Evolutionary conservation across 2,329 filamentous ascomycete species (phyloP).

Genomic region (Claviceps paspali): DNA sequence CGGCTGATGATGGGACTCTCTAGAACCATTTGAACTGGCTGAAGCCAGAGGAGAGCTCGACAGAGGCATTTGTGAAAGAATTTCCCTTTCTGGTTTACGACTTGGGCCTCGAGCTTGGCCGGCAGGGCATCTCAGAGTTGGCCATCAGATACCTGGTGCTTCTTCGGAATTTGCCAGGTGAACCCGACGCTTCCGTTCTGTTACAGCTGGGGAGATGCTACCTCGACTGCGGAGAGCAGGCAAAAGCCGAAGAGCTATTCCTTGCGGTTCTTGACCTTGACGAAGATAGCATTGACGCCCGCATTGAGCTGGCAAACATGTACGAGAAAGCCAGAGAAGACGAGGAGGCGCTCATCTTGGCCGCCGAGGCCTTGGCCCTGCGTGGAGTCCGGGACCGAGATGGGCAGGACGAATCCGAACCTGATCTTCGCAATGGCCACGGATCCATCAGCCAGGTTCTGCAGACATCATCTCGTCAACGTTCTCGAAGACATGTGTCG

Average conservation of each 20-base stretch:
- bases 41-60: constrained; percentile 40
- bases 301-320: constrained; percentile 66
- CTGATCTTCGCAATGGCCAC: not conserved
- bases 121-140: constrained; percentile 12
- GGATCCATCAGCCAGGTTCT: not conserved
- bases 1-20: not conserved
- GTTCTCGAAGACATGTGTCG: not conserved
- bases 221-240: constrained; percentile 43
- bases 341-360: constrained; percentile 62
- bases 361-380: constrained; percentile 58
- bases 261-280: constrained; percentile 60
- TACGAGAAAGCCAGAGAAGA: constrained; percentile 62
- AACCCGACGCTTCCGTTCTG: constrained; percentile 35
- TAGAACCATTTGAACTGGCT: constrained; percentile 56
- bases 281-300: constrained; percentile 56
- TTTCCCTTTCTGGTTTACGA: constrained; percentile 72
- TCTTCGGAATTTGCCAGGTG: constrained; percentile 32
- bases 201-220: constrained; percentile 54
- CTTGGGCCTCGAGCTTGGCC: constrained; percentile 30
- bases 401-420: not conserved
- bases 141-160: constrained; percentile 43
- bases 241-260: constrained; percentile 64
- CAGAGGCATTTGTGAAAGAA: constrained; percentile 38
- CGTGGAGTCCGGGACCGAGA: constrained; percentile 28
- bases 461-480: not conserved